Base-by-base conservation (phyloP, 2,329 filamentous ascomycete species). In the Cordyceps fumosorosea region DNA sequence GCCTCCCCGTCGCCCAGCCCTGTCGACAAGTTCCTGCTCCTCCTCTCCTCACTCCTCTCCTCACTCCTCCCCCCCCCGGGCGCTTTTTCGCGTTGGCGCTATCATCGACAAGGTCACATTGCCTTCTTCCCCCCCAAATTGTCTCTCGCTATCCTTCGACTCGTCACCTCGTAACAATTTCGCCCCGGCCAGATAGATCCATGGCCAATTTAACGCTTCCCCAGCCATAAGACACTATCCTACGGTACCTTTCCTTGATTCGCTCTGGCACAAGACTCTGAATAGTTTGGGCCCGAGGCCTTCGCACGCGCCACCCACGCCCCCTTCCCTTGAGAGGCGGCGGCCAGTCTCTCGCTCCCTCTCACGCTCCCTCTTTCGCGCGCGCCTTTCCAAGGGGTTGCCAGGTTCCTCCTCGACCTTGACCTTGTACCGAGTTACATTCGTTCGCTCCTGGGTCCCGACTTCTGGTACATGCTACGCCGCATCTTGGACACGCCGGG, bases 161-260 rank as follows among this genome's bases (percentile, higher is more conserved):
- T 54, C n/a, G 47, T 59, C 47, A 48, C 32, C 20, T 50, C 18
- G 44, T 48, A 48, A 24, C 44, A 50, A 37, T 29, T 26, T 54
- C n/a, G 56, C 47, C 14, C 40, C 47, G 22, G 52, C 34, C 44
- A 34, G 8, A 47, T 60, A 32, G 29, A 47, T 56, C 54, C 53
- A 62, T 62, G 60, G 47, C 60, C 60, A 62, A 62, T 62, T 57
- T 62, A 52, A 62, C 60, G 14, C 20, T 62, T 47, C 54, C 48
- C 54, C 60, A 56, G 60, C 60, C 52, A 51, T 56, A 51, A 62
- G 60, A 62, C 60, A 62, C 53, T 24, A 60, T 60, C 56, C 56
- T 60, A 60, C 56, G 12, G 14, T 42, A n/a, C 32, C 32, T 34
- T 34, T 10, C 32, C 32, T 34, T 34, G 7, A 34, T 29, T 47